These are phyloP conservation scores for Tremellales sp. DNA, from an alignment of 1,284 basidiomycete genomes.

Conservation along the genomic window DNA sequence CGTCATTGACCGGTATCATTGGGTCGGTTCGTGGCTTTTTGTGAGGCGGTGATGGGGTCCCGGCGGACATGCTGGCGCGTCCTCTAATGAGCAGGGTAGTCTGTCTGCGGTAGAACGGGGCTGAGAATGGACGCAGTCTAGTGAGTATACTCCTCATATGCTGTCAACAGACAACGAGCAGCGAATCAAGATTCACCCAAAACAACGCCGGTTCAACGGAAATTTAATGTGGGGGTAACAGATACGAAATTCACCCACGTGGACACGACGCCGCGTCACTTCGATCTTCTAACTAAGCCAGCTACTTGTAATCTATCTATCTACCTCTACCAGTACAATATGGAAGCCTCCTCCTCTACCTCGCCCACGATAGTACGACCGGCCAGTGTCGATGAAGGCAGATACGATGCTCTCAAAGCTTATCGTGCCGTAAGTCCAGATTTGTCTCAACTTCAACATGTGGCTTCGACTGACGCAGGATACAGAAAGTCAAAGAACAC, in stretches of 20 bases:
- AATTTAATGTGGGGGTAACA: constrained; percentile 20
- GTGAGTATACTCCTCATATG: too few species aligned
- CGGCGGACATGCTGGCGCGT: constrained; percentile 6
- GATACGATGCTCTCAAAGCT: constrained; percentile 47
- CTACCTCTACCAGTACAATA: background rate
- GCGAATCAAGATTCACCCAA: background rate
- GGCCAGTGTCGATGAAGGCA: constrained; percentile 36
- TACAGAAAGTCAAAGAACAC: constrained; percentile 84
- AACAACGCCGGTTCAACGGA: constrained; percentile 3
- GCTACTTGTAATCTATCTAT: constrained; percentile 2
- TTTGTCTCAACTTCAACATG: too few species aligned
- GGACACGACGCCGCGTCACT: too few species aligned
- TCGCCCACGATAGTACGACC: constrained; percentile 24
- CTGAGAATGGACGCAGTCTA: too few species aligned
- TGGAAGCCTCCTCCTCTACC: constrained; percentile 21
- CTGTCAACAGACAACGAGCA: too few species aligned
- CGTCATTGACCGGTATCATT: constrained; percentile 9
- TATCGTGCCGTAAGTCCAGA: constrained; percentile 49
- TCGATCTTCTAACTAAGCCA: constrained; percentile 2
- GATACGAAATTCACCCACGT: background rate
- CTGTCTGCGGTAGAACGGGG: too few species aligned
- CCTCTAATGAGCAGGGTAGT: background rate
- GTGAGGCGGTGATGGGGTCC: constrained; percentile 16
- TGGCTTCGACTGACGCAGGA: too few species aligned
- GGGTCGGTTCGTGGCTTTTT: constrained; percentile 11